Percentiles rank a stretch among this genome's conserved stretches.
Conservation (phyloP, 2,329 filamentous ascomycete genomes). For the Fusarium ambrosium region DNA sequence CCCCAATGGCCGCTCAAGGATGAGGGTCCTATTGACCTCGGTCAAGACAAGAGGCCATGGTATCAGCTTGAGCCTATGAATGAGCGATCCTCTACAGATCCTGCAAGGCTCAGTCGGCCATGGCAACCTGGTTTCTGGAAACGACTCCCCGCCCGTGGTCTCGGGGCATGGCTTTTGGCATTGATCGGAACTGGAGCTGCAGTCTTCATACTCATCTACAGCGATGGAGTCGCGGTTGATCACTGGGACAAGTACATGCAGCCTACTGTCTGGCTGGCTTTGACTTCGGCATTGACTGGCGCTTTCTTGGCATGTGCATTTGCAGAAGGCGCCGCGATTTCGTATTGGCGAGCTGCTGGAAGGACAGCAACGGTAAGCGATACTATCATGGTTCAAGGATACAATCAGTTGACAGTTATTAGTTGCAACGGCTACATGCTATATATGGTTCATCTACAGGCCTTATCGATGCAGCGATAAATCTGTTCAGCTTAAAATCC, state of each 20-base stretch:
- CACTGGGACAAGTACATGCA: conserved; percentile 37
- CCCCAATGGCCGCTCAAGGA: conserved; percentile 35
- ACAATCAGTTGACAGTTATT: not conserved
- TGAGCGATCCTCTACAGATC: conserved; percentile 1
- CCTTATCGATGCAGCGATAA: conserved; percentile 27
- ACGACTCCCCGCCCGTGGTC: conserved; percentile 30
- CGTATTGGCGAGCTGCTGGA: conserved; percentile 37
- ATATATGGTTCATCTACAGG: conserved; percentile 39
- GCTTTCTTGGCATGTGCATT: conserved; percentile 38
- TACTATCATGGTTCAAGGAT: not conserved
- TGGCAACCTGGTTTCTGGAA: conserved; percentile 40
- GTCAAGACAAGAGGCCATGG: conserved; percentile 21
- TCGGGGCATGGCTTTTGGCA: conserved; percentile 34
- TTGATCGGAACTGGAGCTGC: conserved; percentile 30
- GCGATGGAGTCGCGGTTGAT: conserved; percentile 33
- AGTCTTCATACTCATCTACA: conserved; percentile 30
- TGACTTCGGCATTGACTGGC: conserved; percentile 37
- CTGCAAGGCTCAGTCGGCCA: conserved; percentile 32
- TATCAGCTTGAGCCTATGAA: conserved; percentile 26
- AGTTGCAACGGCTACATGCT: conserved; percentile 35
- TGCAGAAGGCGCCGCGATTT: conserved; percentile 37
- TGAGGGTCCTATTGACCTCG: not conserved
- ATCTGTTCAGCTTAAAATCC: conserved; percentile 32
- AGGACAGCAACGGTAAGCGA: conserved; percentile 35
- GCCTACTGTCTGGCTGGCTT: conserved; percentile 38